A percentile compares a stretch with the other conserved stretches of the same genome.
phyloP scores from a whole-genome alignment of 2,329 filamentous ascomycete species.

The Alternaria burnsii region DNA sequence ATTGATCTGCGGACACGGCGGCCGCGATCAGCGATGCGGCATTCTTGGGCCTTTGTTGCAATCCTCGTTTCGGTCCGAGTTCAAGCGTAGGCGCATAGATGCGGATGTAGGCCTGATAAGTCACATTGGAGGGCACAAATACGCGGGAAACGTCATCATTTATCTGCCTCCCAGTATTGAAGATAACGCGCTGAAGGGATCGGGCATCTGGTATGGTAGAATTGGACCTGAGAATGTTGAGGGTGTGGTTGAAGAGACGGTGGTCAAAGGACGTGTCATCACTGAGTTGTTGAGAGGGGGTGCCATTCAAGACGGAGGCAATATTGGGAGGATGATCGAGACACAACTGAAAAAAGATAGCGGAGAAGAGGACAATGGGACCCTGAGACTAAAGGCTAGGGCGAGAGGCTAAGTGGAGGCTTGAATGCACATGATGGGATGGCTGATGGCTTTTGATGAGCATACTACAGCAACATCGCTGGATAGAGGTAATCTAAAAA shows the following conservation, averaged over 20 bases:
- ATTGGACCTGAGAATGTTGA: constrained; percentile 79
- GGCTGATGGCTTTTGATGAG: background rate
- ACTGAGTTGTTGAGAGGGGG: constrained; percentile 76
- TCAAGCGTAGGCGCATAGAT: constrained; percentile 60
- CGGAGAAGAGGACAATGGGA: constrained; percentile 35
- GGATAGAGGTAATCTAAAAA: background rate
- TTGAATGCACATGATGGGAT: background rate
- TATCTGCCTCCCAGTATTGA: constrained; percentile 70
- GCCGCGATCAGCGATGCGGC: constrained; percentile 83
- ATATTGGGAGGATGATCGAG: constrained; percentile 43
- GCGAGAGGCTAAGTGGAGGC: background rate
- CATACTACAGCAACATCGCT: background rate
- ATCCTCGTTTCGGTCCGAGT: constrained; percentile 71
- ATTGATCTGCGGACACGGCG: constrained; percentile 86
- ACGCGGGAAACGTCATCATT: constrained; percentile 83
- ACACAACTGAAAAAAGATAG: constrained; percentile 38
- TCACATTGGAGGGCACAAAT: constrained; percentile 86
- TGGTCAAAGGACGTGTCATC: constrained; percentile 72
- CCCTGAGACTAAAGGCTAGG: constrained; percentile 33
- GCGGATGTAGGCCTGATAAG: constrained; percentile 75
- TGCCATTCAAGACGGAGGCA: constrained; percentile 53
- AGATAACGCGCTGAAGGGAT: constrained; percentile 69
- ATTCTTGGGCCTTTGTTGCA: constrained; percentile 77
- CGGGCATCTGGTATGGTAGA: constrained; percentile 83
- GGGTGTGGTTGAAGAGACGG: constrained; percentile 76